A percentile compares a stretch with the other conserved stretches of the same genome.
Evolutionary conservation across 495 filamentous ascomycete species (phyloP).

Genomic region (Neurospora sp.): DNA sequence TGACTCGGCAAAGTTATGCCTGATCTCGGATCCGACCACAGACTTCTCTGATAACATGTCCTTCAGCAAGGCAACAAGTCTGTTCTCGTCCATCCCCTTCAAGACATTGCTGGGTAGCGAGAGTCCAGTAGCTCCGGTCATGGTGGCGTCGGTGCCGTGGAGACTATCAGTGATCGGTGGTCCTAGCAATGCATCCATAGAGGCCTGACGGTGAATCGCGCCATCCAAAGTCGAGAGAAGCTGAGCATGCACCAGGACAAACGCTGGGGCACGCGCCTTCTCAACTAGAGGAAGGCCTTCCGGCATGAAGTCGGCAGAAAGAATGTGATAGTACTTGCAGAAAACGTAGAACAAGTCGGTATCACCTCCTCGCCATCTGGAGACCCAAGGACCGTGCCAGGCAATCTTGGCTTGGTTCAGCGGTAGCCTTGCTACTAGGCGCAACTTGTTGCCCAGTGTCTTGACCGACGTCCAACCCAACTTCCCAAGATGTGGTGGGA

Average conservation of each 20-base stretch:
- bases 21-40: constrained; percentile 36
- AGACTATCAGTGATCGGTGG: constrained; percentile 70
- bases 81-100: constrained; percentile 84
- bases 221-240: constrained; percentile 71
- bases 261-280: constrained; percentile 65
- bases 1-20: constrained; percentile 65
- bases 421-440: constrained; percentile 55
- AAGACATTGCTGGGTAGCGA: constrained; percentile 50
- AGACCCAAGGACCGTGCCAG: constrained; percentile 81
- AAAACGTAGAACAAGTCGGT: constrained; percentile 93
- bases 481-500: constrained; percentile 60
- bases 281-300: constrained; percentile 45
- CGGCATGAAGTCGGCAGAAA: constrained; percentile 73
- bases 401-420: constrained; percentile 59
- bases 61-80: constrained; percentile 74
- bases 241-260: constrained; percentile 79
- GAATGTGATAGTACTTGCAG: constrained; percentile 77
- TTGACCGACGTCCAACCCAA: constrained; percentile 63
- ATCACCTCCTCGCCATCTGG: constrained; percentile 80
- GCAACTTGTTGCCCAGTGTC: constrained; percentile 53
- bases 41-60: constrained; percentile 73
- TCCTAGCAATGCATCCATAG: constrained; percentile 40
- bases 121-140: constrained; percentile 48
- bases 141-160: constrained; percentile 57
- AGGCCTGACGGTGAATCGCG: constrained; percentile 66